Evolutionary conservation across 768 basidiomycete species (phyloP), one percentile per base, ranked within the genome.

Genomic region (Cystobasidiopsis lactophilus): DNA sequence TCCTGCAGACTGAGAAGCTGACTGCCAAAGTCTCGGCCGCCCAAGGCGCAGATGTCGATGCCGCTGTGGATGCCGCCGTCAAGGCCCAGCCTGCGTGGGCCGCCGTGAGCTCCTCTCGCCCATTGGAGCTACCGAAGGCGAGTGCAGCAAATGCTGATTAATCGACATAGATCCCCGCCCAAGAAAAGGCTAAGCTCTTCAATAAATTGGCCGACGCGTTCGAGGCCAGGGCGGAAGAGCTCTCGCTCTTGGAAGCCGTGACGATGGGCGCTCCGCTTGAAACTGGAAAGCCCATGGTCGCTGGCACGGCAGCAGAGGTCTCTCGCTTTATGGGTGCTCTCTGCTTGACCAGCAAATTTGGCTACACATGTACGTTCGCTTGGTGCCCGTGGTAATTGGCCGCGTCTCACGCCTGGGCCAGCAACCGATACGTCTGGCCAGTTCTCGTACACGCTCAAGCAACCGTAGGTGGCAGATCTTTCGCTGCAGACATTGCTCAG

Each of bases 361-460:
- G 58, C 2, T 51, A 56, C 39, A 52, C 51, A 5, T 54, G 48
- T 23, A 38, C 35, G 3, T 40, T 54, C 31, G 39, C 54, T 43
- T 50, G 55, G 1, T 58, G 54, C 19, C 19, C 37, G 19, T 38
- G 37, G 37, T 11, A 11, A 38, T 19, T 11, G 37, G 11, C 19
- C 37, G 11, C 19, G 11, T 11, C 37, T 38, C 37, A 11, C 37
- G 37, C 37, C 37, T 38, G 37, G 37, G 11, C 19, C 19, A 11
- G 11, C 19, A 19, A 38, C 11, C 37, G 19, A n/a, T n/a, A n/a
- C n/a, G n/a, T n/a, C n/a, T n/a, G n/a, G n/a, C n/a, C n/a, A n/a
- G n/a, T n/a, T n/a, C n/a, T n/a, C n/a, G n/a, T n/a, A 57, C 59
- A 62, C 51, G 48, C 59, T 35, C 54, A 19, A 13, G n/a, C 43